A percentile compares a stretch with the other conserved stretches of the same genome.
These are phyloP conservation scores for Aspergillus brunneoviolaceus DNA, from an alignment of 2,329 filamentous ascomycete species.

Conservation along the genomic window DNA sequence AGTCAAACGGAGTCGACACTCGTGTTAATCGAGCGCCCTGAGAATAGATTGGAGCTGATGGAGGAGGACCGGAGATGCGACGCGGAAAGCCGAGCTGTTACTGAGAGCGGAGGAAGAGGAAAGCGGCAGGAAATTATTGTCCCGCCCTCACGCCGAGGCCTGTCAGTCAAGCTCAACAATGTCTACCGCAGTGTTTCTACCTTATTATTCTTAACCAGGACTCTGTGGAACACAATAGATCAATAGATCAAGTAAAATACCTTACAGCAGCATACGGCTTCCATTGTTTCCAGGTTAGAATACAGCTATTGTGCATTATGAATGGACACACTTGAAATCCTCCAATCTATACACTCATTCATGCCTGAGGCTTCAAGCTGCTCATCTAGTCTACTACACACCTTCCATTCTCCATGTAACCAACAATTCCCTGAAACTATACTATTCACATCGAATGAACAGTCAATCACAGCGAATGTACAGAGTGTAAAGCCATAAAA, in stretches of 20 bases:
- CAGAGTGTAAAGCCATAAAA: too few species aligned
- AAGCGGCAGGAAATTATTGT: slow-evolving; percentile 3
- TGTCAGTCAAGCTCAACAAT: neutral
- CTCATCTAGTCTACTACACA: neutral
- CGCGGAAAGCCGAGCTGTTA: neutral
- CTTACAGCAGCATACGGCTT: neutral
- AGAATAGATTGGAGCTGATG: neutral
- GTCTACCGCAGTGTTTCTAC: neutral
- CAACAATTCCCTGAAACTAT: too few species aligned
- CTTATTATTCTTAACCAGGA: too few species aligned
- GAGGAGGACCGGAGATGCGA: neutral
- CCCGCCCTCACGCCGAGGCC: neutral
- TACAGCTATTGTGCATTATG: neutral
- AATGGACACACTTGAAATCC: neutral
- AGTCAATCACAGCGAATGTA: too few species aligned
- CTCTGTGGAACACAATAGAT: too few species aligned
- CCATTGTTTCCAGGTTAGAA: neutral
- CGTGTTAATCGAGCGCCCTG: slow-evolving; percentile 1
- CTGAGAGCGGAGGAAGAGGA: neutral
- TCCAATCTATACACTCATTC: neutral
- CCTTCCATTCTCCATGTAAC: too few species aligned
- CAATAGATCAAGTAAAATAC: too few species aligned
- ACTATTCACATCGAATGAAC: too few species aligned
- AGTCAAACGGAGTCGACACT: neutral
- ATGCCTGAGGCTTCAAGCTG: neutral